These are phyloP conservation scores for Neurospora sp. DNA, from an alignment of 495 filamentous ascomycete species.

Conservation along the genomic window DNA sequence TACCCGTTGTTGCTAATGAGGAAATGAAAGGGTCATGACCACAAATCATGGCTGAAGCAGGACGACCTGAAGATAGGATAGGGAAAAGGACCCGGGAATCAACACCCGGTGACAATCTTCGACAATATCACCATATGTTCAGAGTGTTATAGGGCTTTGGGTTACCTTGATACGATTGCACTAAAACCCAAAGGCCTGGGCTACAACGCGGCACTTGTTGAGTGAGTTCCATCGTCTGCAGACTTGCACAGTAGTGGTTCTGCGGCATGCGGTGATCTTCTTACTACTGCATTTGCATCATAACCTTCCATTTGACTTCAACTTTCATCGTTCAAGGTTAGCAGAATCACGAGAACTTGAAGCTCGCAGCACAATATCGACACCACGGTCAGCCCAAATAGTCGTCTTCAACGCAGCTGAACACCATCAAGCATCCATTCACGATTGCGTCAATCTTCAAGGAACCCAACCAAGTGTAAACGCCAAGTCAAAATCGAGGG, in stretches of 20 bases:
- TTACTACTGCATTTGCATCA: background rate
- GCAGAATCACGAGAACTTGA: background rate
- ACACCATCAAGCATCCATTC: background rate
- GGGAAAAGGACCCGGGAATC: background rate
- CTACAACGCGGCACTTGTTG: background rate
- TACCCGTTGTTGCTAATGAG: background rate
- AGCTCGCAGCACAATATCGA: background rate
- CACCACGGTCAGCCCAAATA: background rate
- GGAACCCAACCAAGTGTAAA: background rate
- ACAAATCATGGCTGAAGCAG: background rate
- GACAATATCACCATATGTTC: background rate
- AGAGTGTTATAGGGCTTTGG: background rate
- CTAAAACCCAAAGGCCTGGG: no score
- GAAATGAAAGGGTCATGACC: background rate
- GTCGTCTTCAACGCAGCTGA: background rate
- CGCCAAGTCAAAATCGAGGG: background rate
- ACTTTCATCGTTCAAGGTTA: background rate
- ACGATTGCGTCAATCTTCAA: background rate
- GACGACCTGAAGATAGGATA: background rate
- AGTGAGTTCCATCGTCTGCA: background rate
- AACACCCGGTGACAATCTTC: background rate
- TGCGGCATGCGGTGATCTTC: background rate
- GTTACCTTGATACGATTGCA: background rate
- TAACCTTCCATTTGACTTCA: background rate
- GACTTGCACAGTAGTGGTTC: background rate